These are phyloP conservation scores for Neofusicoccum laricinum DNA, from an alignment of 2,329 filamentous ascomycete genomes.

Conservation along the genomic window DNA sequence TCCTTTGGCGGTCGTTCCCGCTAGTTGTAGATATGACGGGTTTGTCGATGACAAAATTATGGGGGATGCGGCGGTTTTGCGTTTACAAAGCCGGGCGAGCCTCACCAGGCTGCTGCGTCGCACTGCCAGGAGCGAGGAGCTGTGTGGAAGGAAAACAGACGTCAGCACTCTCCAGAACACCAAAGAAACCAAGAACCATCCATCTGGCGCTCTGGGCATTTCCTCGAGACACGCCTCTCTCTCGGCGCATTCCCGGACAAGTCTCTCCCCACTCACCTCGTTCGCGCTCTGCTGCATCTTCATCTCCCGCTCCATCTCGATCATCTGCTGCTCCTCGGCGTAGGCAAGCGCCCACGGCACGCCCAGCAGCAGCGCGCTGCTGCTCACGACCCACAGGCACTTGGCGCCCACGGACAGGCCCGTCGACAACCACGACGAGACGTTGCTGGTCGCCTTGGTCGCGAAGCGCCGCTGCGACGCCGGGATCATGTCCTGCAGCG, in stretches of 20 bases:
- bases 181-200: too few species aligned
- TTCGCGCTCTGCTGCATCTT: constrained; percentile 89
- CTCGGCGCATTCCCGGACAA: background rate
- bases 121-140: constrained; percentile 33
- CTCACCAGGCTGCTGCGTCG: constrained; percentile 24
- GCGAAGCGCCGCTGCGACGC: constrained; percentile 44
- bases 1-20: background rate
- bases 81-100: constrained; percentile 36
- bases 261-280: constrained; percentile 54
- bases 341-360: constrained; percentile 92
- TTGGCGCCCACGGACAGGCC: constrained; percentile 74
- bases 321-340: constrained; percentile 92
- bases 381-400: constrained; percentile 86
- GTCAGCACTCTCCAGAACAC: background rate
- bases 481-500: constrained; percentile 45
- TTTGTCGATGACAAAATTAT: background rate
- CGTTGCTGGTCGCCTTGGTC: constrained; percentile 44
- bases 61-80: background rate
- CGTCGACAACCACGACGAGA: constrained; percentile 57
- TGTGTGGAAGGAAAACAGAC: constrained; percentile 11
- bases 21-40: background rate
- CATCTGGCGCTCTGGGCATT: too few species aligned
- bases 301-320: constrained; percentile 97
- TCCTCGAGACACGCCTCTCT: too few species aligned
- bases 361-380: constrained; percentile 82